Conservation (phyloP, 768 basidiomycete species). For the Wakefieldia striispora region DNA sequence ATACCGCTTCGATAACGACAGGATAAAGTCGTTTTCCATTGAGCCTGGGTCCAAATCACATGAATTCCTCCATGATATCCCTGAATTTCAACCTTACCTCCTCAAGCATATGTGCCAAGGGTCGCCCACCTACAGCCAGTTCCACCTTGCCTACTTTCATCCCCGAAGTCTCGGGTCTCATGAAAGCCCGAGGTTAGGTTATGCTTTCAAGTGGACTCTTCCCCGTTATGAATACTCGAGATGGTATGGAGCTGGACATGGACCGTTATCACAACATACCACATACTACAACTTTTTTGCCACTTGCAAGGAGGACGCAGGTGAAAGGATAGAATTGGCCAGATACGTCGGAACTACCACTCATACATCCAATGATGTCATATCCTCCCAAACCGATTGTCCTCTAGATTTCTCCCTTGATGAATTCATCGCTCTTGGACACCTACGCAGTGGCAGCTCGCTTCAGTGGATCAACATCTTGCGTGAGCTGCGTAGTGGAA, state of each 20-base stretch:
- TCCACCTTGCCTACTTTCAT: too few species aligned
- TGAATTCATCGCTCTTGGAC: too few species aligned
- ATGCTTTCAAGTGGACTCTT: neutral
- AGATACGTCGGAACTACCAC: slow-evolving; percentile 22
- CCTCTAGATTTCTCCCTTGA: too few species aligned
- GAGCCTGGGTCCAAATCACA: neutral
- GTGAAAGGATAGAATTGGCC: neutral
- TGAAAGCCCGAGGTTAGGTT: slow-evolving; percentile 21
- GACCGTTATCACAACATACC: slow-evolving; percentile 25
- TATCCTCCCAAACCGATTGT: too few species aligned
- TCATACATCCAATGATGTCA: too few species aligned
- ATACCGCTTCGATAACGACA: too few species aligned
- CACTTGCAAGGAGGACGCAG: slow-evolving; percentile 2
- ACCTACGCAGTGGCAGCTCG: too few species aligned
- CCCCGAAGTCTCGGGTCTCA: neutral
- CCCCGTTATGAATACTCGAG: neutral
- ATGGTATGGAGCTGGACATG: slow-evolving; percentile 4
- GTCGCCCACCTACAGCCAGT: too few species aligned
- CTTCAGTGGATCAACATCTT: too few species aligned
- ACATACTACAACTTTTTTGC: slow-evolving; percentile 28
- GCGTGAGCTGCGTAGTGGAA: too few species aligned
- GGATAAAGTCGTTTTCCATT: too few species aligned
- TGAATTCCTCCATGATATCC: slow-evolving; percentile 24
- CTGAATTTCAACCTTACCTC: slow-evolving; percentile 10
- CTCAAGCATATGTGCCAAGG: neutral